phyloP scores from a whole-genome alignment of 768 basidiomycete genomes.

The Holtermanniella nyarrowii region DNA sequence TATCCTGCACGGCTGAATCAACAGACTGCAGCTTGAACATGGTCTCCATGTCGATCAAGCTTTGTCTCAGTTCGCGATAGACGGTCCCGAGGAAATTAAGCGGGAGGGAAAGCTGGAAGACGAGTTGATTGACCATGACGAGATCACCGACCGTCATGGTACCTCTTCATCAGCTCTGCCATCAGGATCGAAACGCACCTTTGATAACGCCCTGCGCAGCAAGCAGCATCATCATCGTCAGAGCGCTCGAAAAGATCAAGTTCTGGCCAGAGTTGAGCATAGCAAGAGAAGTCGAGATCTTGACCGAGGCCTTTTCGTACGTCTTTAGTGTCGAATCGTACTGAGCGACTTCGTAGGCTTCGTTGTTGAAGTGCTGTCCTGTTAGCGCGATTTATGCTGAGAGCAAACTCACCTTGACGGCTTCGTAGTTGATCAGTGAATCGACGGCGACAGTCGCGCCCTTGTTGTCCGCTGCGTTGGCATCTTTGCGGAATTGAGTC shows the following conservation, averaged over 20 bases:
- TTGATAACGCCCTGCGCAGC: conserved; percentile 89
- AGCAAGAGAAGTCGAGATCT: conserved; percentile 88
- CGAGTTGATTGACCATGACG: conserved; percentile 97
- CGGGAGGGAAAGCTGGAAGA: conserved; percentile 92
- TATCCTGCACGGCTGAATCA: conserved; percentile 67
- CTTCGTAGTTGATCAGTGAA: conserved; percentile 94
- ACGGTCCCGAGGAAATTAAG: conserved; percentile 93
- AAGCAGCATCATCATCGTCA: conserved; percentile 91
- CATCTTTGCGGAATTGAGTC: conserved; percentile 84
- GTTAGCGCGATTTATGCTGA: background rate
- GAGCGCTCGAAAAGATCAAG: conserved; percentile 83
- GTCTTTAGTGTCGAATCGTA: conserved; percentile 79
- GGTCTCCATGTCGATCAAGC: conserved; percentile 92
- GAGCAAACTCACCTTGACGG: conserved; percentile 66
- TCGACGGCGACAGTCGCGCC: conserved; percentile 90
- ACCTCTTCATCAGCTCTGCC: conserved; percentile 46
- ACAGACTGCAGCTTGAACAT: conserved; percentile 81
- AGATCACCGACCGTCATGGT: conserved; percentile 97
- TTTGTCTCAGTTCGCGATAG: conserved; percentile 92
- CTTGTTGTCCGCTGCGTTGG: conserved; percentile 92
- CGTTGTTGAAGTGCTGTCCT: conserved; percentile 89
- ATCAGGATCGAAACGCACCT: conserved; percentile 46
- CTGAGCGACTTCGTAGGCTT: conserved; percentile 75
- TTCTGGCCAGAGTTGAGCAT: conserved; percentile 94
- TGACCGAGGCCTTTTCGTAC: conserved; percentile 85